phyloP scores from a whole-genome alignment of 805 yeast genomes.

The Myxozyma sirexii region DNA sequence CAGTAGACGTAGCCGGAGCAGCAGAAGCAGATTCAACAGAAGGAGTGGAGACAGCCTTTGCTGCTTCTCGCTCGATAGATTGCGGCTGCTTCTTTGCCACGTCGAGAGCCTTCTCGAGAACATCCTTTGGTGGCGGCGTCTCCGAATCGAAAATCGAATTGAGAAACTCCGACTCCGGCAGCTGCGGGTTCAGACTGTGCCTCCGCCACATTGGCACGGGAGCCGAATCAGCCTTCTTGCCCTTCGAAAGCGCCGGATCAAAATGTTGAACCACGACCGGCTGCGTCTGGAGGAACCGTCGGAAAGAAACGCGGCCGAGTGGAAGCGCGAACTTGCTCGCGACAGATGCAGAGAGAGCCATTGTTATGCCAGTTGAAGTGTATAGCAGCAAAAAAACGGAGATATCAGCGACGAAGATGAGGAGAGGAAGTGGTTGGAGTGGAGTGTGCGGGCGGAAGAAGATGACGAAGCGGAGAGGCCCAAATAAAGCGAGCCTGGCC shows the following conservation, averaged over 20 bases:
- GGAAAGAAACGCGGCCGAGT: conserved; percentile 13
- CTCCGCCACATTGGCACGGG: conserved; percentile 25
- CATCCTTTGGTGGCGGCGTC: conserved; percentile 31
- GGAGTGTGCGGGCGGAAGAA: neutral
- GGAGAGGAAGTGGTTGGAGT: neutral
- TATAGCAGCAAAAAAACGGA: neutral
- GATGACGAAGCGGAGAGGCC: conserved; percentile 7
- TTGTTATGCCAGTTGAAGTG: neutral
- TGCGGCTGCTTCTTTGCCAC: conserved; percentile 16
- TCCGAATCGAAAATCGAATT: conserved; percentile 30
- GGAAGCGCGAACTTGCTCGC: conserved; percentile 8
- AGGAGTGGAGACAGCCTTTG: conserved; percentile 1
- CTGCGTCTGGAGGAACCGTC: conserved; percentile 20
- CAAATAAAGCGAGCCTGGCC: conserved; percentile 11
- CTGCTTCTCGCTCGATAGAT: neutral
- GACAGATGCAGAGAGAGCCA: conserved; percentile 1
- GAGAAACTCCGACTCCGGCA: conserved; percentile 27
- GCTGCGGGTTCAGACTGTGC: conserved; percentile 17
- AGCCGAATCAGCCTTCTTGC: neutral
- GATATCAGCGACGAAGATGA: neutral
- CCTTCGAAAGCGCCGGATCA: conserved; percentile 14
- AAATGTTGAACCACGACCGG: neutral
- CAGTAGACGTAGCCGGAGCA: conserved; percentile 34
- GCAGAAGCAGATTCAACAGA: conserved; percentile 10
- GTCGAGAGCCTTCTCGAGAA: conserved; percentile 21